Percentiles rank a stretch among this genome's conserved stretches.
Evolutionary conservation across 2,329 filamentous ascomycete species (phyloP).

Genomic region (Graphiopsis chlorocephala): DNA sequence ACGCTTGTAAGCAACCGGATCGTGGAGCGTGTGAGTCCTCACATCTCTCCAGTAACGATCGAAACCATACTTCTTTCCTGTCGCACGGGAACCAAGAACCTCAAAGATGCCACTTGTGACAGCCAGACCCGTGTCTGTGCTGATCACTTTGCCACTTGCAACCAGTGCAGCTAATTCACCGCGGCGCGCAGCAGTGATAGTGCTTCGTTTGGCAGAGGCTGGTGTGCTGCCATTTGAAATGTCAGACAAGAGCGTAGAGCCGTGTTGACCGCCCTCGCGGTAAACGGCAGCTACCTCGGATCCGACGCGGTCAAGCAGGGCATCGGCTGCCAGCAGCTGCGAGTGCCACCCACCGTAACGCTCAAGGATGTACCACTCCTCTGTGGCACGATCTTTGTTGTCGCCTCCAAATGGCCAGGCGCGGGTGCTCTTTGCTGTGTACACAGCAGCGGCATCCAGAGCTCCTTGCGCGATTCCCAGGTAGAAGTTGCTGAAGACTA

Average conservation of each 20-base stretch:
- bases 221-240: conserved; percentile 25
- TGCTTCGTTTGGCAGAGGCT: conserved; percentile 33
- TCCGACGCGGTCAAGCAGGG: conserved; percentile 58
- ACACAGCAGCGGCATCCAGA: conserved; percentile 54
- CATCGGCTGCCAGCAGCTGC: conserved; percentile 58
- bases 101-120: conserved; percentile 64
- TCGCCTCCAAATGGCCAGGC: conserved; percentile 65
- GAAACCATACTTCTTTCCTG: conserved; percentile 56
- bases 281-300: conserved; percentile 50
- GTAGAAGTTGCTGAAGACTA: conserved; percentile 67
- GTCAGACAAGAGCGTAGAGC: conserved; percentile 22
- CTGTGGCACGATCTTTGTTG: conserved; percentile 56
- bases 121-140: conserved; percentile 58
- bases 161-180: conserved; percentile 63
- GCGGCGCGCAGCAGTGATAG: conserved; percentile 51
- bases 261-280: conserved; percentile 30
- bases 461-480: conserved; percentile 61
- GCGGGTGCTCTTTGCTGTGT: conserved; percentile 57
- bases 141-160: conserved; percentile 60
- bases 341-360: conserved; percentile 64
- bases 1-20: conserved; percentile 67
- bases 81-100: conserved; percentile 59
- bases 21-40: conserved; percentile 64
- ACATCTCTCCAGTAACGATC: conserved; percentile 67
- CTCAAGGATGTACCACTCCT: conserved; percentile 65